These are phyloP conservation scores for Hyaloscypha bicolor DNA, from an alignment of 495 filamentous ascomycete species.

Conservation along the genomic window DNA sequence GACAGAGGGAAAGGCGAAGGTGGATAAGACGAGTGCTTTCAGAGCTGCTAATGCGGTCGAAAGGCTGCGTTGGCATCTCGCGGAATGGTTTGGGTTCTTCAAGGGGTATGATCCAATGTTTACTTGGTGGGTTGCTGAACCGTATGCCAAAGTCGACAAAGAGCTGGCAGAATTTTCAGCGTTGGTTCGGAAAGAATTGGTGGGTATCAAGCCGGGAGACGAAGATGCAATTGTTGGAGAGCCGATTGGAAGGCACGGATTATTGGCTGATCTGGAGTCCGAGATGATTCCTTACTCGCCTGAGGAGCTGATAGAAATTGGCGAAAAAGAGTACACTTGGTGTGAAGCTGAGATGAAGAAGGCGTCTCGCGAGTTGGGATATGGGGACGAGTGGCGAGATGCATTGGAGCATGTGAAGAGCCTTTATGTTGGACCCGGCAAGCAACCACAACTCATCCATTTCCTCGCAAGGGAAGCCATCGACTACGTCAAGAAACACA, in stretches of 20 bases:
- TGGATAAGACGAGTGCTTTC: too few species aligned
- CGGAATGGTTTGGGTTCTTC: slow-evolving; percentile 39
- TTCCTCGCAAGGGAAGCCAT: slow-evolving; percentile 43
- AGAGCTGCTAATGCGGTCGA: too few species aligned
- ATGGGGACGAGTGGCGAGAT: slow-evolving; percentile 42
- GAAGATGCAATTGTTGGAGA: slow-evolving; percentile 51
- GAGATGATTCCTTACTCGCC: slow-evolving; percentile 52
- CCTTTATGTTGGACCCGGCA: slow-evolving; percentile 48
- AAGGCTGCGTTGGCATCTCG: too few species aligned
- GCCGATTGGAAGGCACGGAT: slow-evolving; percentile 48
- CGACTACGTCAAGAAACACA: slow-evolving; percentile 45
- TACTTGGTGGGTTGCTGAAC: slow-evolving; percentile 50
- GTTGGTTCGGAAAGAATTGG: slow-evolving; percentile 41
- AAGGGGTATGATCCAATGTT: slow-evolving; percentile 38
- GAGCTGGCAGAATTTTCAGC: slow-evolving; percentile 33
- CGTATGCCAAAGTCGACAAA: slow-evolving; percentile 38
- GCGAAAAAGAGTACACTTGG: slow-evolving; percentile 44
- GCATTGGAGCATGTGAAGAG: slow-evolving; percentile 56
- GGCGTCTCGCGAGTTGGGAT: slow-evolving; percentile 39
- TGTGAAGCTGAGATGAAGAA: slow-evolving; percentile 45
- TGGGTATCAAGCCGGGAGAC: slow-evolving; percentile 42
- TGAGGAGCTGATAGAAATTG: slow-evolving; percentile 52
- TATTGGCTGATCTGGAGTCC: slow-evolving; percentile 43
- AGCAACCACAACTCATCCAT: slow-evolving; percentile 49
- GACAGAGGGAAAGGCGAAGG: too few species aligned